A percentile compares a stretch with the other conserved stretches of the same genome.
Evolutionary conservation across 768 basidiomycete species (phyloP).

Genomic region (Phaeolepiota aurea): DNA sequence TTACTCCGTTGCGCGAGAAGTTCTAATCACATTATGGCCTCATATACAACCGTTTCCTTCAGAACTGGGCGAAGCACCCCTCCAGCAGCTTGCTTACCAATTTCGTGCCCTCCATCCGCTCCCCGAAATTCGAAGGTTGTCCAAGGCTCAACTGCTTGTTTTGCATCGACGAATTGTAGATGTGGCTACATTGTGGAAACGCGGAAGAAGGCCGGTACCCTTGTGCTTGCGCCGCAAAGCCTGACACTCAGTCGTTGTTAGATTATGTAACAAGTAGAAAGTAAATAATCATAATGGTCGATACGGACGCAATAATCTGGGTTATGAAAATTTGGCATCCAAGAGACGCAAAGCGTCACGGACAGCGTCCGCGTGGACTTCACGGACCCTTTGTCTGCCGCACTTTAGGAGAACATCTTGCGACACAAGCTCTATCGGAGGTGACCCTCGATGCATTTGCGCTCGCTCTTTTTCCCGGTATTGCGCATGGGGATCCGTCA

Average conservation of each 20-base stretch:
- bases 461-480: constrained; percentile 37
- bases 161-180: constrained; percentile 28
- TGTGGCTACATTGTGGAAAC: constrained; percentile 3
- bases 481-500: constrained; percentile 47
- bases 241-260: no score
- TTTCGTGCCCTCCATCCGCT: constrained; percentile 36
- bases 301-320: neutral
- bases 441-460: constrained; percentile 6
- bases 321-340: constrained; percentile 49
- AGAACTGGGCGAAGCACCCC: constrained; percentile 30
- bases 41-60: constrained; percentile 54
- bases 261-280: neutral
- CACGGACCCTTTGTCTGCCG: constrained; percentile 51
- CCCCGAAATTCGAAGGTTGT: constrained; percentile 12
- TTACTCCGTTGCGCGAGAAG: constrained; percentile 36
- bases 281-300: no score
- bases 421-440: constrained; percentile 48
- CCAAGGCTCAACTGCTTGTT: constrained; percentile 22
- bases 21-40: constrained; percentile 59
- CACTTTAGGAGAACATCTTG: constrained; percentile 56
- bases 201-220: constrained; percentile 1
- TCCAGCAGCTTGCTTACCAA: constrained; percentile 34
- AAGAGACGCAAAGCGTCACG: constrained; percentile 68
- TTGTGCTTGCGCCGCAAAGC: neutral
- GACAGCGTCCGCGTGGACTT: constrained; percentile 68